Evolutionary conservation across 2,329 filamentous ascomycete genomes (phyloP).

Genomic region (Cercospora sojina): DNA sequence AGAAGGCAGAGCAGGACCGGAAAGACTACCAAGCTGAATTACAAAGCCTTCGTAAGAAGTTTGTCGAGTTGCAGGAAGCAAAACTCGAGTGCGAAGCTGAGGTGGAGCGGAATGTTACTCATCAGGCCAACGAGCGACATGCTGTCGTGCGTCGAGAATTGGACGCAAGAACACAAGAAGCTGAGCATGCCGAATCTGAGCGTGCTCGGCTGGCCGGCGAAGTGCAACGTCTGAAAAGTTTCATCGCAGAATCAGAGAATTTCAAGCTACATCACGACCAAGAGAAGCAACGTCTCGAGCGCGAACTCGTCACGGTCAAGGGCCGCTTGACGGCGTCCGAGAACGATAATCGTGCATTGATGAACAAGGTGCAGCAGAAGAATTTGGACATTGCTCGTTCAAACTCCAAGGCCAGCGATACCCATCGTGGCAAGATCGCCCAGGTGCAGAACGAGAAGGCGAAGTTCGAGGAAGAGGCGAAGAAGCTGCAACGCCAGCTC

Average conservation of each 20-base stretch:
- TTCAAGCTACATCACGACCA: constrained; percentile 90
- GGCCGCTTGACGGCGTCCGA: constrained; percentile 87
- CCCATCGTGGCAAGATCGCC: constrained; percentile 71
- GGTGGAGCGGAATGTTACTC: constrained; percentile 75
- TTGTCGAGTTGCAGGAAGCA: constrained; percentile 80
- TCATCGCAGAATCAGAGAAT: constrained; percentile 84
- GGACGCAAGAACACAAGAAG: constrained; percentile 71
- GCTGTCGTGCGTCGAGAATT: constrained; percentile 75
- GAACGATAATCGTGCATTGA: constrained; percentile 90
- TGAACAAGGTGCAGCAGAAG: constrained; percentile 97
- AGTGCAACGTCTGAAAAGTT: constrained; percentile 80
- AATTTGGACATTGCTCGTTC: constrained; percentile 93
- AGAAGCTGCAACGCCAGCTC: constrained; percentile 76
- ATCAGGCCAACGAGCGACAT: constrained; percentile 77
- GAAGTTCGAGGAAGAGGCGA: constrained; percentile 78
- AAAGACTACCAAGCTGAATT: constrained; percentile 88
- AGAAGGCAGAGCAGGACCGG: constrained; percentile 78
- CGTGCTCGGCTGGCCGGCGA: constrained; percentile 72
- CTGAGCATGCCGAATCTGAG: constrained; percentile 78
- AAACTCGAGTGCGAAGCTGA: constrained; percentile 77
- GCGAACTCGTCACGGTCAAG: constrained; percentile 87
- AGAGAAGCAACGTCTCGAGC: constrained; percentile 87
- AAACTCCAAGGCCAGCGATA: constrained; percentile 80
- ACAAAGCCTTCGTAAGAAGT: constrained; percentile 76
- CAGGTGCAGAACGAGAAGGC: constrained; percentile 80